Evolutionary conservation across 306 rosid genomes (phyloP).

Genomic region (Cucurbita moschata): DNA sequence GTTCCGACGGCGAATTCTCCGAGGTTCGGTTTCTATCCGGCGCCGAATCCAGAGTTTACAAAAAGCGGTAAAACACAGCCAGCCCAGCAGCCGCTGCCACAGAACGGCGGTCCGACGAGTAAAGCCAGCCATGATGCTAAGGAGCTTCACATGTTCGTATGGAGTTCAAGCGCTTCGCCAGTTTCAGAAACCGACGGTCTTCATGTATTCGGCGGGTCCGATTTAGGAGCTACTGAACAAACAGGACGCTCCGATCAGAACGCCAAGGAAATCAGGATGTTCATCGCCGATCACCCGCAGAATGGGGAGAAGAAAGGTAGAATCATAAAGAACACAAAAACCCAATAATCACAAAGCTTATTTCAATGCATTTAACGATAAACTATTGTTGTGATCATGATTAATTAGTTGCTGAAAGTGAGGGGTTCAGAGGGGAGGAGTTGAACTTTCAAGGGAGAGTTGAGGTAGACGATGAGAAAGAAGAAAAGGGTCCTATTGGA

Average conservation of each 20-base stretch:
- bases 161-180: slow-evolving; percentile 82
- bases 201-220: slow-evolving; percentile 40
- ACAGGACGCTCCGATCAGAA: slow-evolving; percentile 3
- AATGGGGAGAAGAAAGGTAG: neutral
- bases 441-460: neutral
- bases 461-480: slow-evolving; percentile 1
- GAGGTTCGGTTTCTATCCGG: slow-evolving; percentile 50
- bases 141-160: slow-evolving; percentile 88
- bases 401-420: slow-evolving; percentile 5
- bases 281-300: slow-evolving; percentile 9
- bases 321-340: neutral
- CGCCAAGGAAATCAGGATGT: slow-evolving; percentile 13
- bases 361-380: neutral
- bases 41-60: slow-evolving; percentile 74
- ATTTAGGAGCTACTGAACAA: neutral
- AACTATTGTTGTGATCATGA: neutral
- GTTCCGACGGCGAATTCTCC: slow-evolving; percentile 22
- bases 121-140: slow-evolving; percentile 59
- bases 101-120: slow-evolving; percentile 6
- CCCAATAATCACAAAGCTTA: neutral
- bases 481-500: neutral
- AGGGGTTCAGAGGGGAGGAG: neutral
- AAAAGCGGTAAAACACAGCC: slow-evolving; percentile 25
- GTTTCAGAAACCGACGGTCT: slow-evolving; percentile 68
- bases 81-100: neutral